Percentiles rank a stretch among this genome's conserved stretches.
phyloP scores from a whole-genome alignment of 2,329 filamentous ascomycete genomes.

The Fusarium sp. region DNA sequence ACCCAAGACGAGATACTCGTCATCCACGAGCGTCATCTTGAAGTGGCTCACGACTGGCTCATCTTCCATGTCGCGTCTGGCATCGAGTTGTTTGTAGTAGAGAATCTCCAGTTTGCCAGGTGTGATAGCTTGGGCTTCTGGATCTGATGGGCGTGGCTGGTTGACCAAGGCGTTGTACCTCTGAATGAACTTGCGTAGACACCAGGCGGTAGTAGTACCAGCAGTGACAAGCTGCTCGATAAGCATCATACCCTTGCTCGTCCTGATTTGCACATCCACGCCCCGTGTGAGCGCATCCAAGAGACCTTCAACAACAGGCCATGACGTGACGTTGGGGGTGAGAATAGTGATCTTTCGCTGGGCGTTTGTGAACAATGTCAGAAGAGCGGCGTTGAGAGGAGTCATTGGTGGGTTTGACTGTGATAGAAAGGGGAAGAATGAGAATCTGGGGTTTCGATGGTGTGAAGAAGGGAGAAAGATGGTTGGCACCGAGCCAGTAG shows the following conservation, averaged over 20 bases:
- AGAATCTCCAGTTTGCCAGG: constrained; percentile 67
- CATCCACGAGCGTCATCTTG: constrained; percentile 81
- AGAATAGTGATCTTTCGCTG: constrained; percentile 73
- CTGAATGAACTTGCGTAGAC: constrained; percentile 69
- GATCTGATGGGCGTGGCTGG: constrained; percentile 35
- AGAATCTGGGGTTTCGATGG: constrained; percentile 75
- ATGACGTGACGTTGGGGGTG: constrained; percentile 82
- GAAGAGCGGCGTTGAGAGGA: constrained; percentile 74
- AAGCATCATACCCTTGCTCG: constrained; percentile 78
- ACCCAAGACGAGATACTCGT: constrained; percentile 75
- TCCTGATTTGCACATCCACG: constrained; percentile 75
- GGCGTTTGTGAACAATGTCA: constrained; percentile 71
- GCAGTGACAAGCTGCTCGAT: constrained; percentile 85
- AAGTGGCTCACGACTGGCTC: constrained; percentile 82
- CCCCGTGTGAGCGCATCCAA: constrained; percentile 72
- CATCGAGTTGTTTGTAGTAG: constrained; percentile 64
- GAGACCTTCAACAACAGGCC: constrained; percentile 72
- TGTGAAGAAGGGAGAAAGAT: constrained; percentile 81
- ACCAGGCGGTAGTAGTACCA: constrained; percentile 77
- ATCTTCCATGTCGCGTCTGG: constrained; percentile 48
- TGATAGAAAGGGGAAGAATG: constrained; percentile 66
- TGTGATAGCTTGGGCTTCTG: constrained; percentile 57
- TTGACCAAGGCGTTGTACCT: constrained; percentile 58
- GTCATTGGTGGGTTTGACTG: constrained; percentile 68
- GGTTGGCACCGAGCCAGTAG: constrained; percentile 57